phyloP scores from a whole-genome alignment of 2,329 filamentous ascomycete genomes.

The Hymenoscyphus albidus region DNA sequence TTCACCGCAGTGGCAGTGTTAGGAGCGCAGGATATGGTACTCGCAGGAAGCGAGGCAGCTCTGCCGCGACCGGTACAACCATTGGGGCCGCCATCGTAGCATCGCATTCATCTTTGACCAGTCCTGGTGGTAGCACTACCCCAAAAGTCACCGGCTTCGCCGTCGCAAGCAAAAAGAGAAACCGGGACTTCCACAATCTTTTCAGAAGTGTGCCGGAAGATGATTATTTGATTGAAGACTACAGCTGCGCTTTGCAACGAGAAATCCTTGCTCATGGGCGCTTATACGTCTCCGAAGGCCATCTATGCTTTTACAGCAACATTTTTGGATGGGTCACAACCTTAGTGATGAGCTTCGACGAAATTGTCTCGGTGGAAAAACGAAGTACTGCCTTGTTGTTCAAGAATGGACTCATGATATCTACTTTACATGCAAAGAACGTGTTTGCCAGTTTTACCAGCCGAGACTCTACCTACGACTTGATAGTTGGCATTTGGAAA shows the following conservation, averaged over 20 bases:
- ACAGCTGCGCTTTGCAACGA: slow-evolving; percentile 91
- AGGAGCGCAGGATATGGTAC: slow-evolving; percentile 52
- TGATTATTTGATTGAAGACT: slow-evolving; percentile 97
- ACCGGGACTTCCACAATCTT: slow-evolving; percentile 87
- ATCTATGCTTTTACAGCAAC: slow-evolving; percentile 98
- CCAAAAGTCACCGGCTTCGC: slow-evolving; percentile 91
- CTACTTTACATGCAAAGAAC: slow-evolving; percentile 91
- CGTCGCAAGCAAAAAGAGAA: slow-evolving; percentile 92
- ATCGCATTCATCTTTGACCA: slow-evolving; percentile 66
- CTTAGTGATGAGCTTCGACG: slow-evolving; percentile 95
- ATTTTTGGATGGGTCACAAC: slow-evolving; percentile 98
- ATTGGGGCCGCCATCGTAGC: slow-evolving; percentile 69
- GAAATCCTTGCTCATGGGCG: slow-evolving; percentile 93
- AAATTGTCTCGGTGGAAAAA: slow-evolving; percentile 95
- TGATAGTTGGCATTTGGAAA: slow-evolving; percentile 98
- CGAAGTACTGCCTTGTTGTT: slow-evolving; percentile 93
- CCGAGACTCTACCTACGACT: slow-evolving; percentile 91
- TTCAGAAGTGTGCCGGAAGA: slow-evolving; percentile 98
- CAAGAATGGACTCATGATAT: slow-evolving; percentile 95
- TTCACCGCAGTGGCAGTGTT: slow-evolving; percentile 59
- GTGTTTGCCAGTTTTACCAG: slow-evolving; percentile 94
- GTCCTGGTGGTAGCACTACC: slow-evolving; percentile 51
- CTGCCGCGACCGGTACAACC: slow-evolving; percentile 54
- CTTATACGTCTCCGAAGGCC: slow-evolving; percentile 93
- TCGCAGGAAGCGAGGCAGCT: slow-evolving; percentile 78